These are phyloP conservation scores for Coemansia sp. DNA, from an alignment of 192 early-diverging fungal species.

Conservation along the genomic window DNA sequence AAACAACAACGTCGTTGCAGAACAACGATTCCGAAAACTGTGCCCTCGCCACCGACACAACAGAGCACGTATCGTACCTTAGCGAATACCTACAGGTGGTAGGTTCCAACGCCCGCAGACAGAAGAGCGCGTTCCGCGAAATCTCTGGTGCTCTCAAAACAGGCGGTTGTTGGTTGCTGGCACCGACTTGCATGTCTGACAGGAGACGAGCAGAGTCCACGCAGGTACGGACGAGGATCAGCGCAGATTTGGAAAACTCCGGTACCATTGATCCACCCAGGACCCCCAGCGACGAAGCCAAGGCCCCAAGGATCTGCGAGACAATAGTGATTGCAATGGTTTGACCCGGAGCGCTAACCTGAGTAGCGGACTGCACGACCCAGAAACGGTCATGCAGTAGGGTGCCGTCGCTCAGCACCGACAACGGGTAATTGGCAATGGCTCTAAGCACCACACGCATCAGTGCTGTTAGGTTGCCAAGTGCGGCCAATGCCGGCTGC, in stretches of 20 bases:
- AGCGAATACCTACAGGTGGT: neutral
- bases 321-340: conserved; percentile 18
- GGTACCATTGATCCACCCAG: neutral
- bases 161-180: conserved; percentile 4
- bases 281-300: neutral
- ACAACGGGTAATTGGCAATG: conserved; percentile 37
- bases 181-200: conserved; percentile 18
- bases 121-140: conserved; percentile 5
- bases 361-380: conserved; percentile 22
- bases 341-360: conserved; percentile 39
- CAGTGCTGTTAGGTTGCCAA: conserved; percentile 35
- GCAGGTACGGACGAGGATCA: conserved; percentile 34
- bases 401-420: neutral
- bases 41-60: conserved; percentile 15
- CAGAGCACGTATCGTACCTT: conserved; percentile 21
- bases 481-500: conserved; percentile 19
- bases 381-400: conserved; percentile 36
- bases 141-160: conserved; percentile 16
- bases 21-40: conserved; percentile 23
- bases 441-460: conserved; percentile 33
- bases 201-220: conserved; percentile 17
- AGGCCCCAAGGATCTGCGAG: conserved; percentile 7
- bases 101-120: conserved; percentile 17
- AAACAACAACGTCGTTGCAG: neutral
- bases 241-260: neutral